Conservation (phyloP, 352 stramenopile genomes). For the Phytophthora pseudosyringae region DNA sequence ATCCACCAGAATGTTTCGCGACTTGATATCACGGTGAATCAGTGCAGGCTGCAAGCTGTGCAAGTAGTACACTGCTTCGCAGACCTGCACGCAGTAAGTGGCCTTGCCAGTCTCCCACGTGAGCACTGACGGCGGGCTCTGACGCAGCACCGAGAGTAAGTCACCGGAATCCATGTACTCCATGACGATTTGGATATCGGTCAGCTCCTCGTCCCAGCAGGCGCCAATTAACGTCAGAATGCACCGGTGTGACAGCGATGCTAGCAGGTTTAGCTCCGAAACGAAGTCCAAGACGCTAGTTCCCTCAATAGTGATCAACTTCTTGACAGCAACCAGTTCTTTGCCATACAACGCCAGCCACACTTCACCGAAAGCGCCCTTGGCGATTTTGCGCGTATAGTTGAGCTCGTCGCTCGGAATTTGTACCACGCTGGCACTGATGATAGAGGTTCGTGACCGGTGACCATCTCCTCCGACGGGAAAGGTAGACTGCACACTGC, state of each 20-base stretch:
- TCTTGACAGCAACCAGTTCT: slow-evolving; percentile 85
- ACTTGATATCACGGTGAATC: slow-evolving; percentile 94
- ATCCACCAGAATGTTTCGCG: slow-evolving; percentile 90
- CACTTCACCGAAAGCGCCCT: slow-evolving; percentile 83
- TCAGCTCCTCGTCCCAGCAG: slow-evolving; percentile 73
- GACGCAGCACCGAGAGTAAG: slow-evolving; percentile 64
- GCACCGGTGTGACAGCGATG: slow-evolving; percentile 72
- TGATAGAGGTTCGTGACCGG: slow-evolving; percentile 34
- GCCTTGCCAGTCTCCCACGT: slow-evolving; percentile 72
- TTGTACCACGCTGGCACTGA: slow-evolving; percentile 56
- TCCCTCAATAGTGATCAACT: slow-evolving; percentile 66
- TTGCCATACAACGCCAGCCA: slow-evolving; percentile 75
- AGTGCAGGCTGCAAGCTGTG: slow-evolving; percentile 88
- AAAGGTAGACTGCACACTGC: slow-evolving; percentile 39
- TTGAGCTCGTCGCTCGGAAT: slow-evolving; percentile 76
- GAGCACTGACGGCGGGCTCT: slow-evolving; percentile 47
- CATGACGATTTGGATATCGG: slow-evolving; percentile 79
- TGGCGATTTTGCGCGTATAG: slow-evolving; percentile 81
- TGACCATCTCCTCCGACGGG: slow-evolving; percentile 19
- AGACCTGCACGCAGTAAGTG: slow-evolving; percentile 79
- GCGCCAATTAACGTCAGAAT: slow-evolving; percentile 78
- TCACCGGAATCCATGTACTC: slow-evolving; percentile 85
- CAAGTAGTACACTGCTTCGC: slow-evolving; percentile 88
- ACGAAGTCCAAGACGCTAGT: slow-evolving; percentile 72
- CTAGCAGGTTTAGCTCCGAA: slow-evolving; percentile 84